A percentile compares a stretch with the other conserved stretches of the same genome.
Evolutionary conservation across 192 early-diverging fungal species (phyloP).

Genomic region (Backusella sp.): DNA sequence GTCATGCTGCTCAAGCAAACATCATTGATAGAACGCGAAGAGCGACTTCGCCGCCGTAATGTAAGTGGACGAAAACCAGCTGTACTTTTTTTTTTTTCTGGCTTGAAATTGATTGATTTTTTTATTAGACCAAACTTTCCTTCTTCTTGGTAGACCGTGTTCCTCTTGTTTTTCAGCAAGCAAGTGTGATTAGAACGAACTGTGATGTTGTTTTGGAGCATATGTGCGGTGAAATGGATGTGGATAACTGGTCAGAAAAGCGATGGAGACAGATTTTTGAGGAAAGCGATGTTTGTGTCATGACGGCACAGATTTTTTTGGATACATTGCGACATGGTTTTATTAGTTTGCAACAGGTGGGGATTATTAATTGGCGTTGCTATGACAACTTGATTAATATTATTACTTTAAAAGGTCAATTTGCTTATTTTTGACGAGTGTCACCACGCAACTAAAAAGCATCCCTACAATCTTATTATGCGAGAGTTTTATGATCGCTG

Average conservation of each 20-base stretch:
- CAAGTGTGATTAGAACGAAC: constrained; percentile 70
- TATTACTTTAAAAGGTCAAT: constrained; percentile 51
- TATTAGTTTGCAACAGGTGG: constrained; percentile 58
- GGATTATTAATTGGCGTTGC: neutral
- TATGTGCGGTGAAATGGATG: constrained; percentile 66
- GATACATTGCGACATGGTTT: constrained; percentile 73
- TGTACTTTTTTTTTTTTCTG: neutral
- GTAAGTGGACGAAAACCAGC: constrained; percentile 19
- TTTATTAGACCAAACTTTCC: constrained; percentile 44
- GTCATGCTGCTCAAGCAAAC: constrained; percentile 84
- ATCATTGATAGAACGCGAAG: constrained; percentile 37
- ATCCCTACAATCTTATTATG: constrained; percentile 82
- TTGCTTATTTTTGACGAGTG: constrained; percentile 95
- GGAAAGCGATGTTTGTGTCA: constrained; percentile 71
- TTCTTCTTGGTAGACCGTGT: constrained; percentile 89
- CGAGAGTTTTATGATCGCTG: constrained; percentile 72
- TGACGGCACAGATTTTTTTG: constrained; percentile 86
- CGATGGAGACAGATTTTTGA: constrained; percentile 62
- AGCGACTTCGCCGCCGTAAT: constrained; percentile 32
- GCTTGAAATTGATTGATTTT: neutral
- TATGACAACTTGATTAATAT: neutral
- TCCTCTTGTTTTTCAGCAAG: constrained; percentile 85
- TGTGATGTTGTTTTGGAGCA: constrained; percentile 58
- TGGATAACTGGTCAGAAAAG: constrained; percentile 58
- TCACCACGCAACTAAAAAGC: constrained; percentile 80